Evolutionary conservation across 139 green algal species (phyloP).

Genomic region (Chlamydomonas applanata): DNA sequence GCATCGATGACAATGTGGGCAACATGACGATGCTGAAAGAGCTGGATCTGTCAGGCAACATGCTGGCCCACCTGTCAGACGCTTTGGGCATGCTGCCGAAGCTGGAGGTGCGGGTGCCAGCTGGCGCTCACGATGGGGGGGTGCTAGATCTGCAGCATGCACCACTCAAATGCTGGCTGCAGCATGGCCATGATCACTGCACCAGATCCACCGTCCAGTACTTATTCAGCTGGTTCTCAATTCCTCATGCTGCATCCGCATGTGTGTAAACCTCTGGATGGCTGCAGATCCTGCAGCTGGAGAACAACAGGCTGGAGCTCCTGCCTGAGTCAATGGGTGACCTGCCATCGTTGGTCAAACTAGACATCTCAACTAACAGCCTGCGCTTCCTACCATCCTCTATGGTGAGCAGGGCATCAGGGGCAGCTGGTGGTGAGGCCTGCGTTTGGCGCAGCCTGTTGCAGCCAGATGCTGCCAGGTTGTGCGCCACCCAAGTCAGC

Average conservation of each 20-base stretch:
- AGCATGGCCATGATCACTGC: neutral
- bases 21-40: constrained; percentile 49
- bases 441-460: too few species aligned
- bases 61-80: constrained; percentile 58
- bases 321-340: constrained; percentile 74
- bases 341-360: constrained; percentile 59
- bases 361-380: constrained; percentile 80
- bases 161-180: neutral
- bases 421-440: too few species aligned
- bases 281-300: constrained; percentile 53
- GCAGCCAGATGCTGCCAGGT: too few species aligned
- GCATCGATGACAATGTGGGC: constrained; percentile 56
- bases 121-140: neutral
- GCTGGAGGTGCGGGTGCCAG: constrained; percentile 43
- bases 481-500: too few species aligned
- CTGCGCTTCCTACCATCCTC: constrained; percentile 65
- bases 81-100: constrained; percentile 49
- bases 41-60: constrained; percentile 69
- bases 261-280: neutral
- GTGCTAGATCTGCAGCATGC: neutral
- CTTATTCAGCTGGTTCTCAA: neutral
- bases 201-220: neutral
- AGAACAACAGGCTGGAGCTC: constrained; percentile 76
- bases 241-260: neutral
- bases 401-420: constrained; percentile 33